Evolutionary conservation across 2,329 filamentous ascomycete genomes (phyloP), one percentile per base, ranked within the genome.

Genomic region (Nothopassalora personata): DNA sequence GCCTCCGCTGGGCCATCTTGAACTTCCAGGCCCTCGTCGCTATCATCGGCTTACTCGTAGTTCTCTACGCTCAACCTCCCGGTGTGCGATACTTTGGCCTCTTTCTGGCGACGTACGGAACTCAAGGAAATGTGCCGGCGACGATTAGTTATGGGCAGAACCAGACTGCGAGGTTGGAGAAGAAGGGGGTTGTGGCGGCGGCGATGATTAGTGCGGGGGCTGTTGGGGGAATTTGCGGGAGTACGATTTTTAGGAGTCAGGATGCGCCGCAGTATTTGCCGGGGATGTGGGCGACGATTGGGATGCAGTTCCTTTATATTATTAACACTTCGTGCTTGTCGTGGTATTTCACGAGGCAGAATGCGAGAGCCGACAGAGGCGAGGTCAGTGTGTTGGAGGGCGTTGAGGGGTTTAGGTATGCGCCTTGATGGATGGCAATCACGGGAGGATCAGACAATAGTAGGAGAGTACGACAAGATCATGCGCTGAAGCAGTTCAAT

Each of bases 101-200:
- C 58, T 92, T 91, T 76, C 76, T 92, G 46, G 81, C 85, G 23
- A 87, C 87, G 0, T 88, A 88, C 0, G 90, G 88, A 8, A 85
- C 86, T 63, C 90, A 91, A 73, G 82, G 84, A 60, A 93, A 92
- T 70, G 79, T 91, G 5, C 89, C 90, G 0, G 80, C 83, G 0
- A 79, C 83, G 47, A 84, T 93, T 77, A 81, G 88, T 0, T 92
- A 90, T 75, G 70, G 67, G 0, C 67, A 72, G 28, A 72, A 71
- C 36, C 69, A 73, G 55, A 71, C 70, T 5, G 67, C 71, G 1
- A 65, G 60, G 27, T 59, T 71, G 3, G 66, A 70, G 59, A 73
- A 70, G 57, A 64, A 69, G 28, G 70, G 68, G 5, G 60, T 72
- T 1, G 70, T 72, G 4, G 69, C 70, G 5, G 71, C 71, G 1